Evolutionary conservation across 768 basidiomycete species (phyloP), one percentile per base, ranked within the genome.

Genomic region (Pleurotus giganteus): DNA sequence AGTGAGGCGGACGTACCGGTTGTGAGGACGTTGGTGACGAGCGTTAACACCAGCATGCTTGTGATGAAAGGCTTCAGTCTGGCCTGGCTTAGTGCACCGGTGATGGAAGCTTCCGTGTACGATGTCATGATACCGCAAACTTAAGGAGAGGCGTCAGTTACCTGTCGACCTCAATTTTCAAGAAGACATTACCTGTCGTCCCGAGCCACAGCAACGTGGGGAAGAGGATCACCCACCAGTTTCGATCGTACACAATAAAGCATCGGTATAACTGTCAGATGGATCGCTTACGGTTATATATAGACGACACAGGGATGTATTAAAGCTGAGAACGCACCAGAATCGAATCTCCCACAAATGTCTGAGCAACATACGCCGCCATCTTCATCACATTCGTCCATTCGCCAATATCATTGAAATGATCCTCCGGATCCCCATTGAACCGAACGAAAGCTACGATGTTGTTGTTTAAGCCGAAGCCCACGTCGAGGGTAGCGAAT

Each of bases 341-440:
- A 26, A 79, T 74, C 36, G 60, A 61, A 61, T 78, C 77, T 12
- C 75, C 77, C 12, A 76, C 63, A 52, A 74, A 69, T 1, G 74
- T 77, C 60, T 78, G 75, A 1, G 61, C 69, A 31, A 73, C 71
- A 60, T 73, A 77, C 46, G 67, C 64, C 1, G 57, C 72, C 63
- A 74, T 71, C 58, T 72, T 72, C 67, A 78, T 71, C 7, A 77
- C 73, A 54, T 72, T 73, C 17, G 76, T 63, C 75, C 73, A 73
- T 43, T 69, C 60, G 0, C 69, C 68, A 1, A 71, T 73, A 45
- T 71, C 47, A 13, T 65, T 59, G 51, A 78, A 74, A 9, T 63
- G 62, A 34, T 68, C 67, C 6, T 62, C 66, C 0, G 76, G 64
- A 39, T 69, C 65, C 2, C 69, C 71, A 5, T 60, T 45, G 51